Base-by-base conservation (phyloP, 257 asterid genomes). In the Petunia secreta region DNA sequence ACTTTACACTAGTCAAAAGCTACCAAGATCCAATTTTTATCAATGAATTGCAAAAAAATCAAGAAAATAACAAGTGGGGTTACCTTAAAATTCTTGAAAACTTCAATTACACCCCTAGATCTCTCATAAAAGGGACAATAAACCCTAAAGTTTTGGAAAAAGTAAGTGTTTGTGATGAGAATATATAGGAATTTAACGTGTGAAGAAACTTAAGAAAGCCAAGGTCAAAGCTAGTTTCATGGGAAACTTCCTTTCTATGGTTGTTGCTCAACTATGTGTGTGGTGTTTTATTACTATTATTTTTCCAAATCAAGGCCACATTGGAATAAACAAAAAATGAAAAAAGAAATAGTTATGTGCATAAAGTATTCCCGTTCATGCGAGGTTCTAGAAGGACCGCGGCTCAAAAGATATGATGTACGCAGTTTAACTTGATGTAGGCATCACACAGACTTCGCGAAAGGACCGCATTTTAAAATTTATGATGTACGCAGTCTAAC, bases 21-120 rank as follows among this genome's bases (percentile, higher is more conserved):
- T 62, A 78, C 59, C 79, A 84, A 84, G 85, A 52, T 66, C 83
- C 76, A 55, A 84, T 79, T 84, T 71, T 78, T 66, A 8, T 34
- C 79, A 81, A 13, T 60, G 76, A 79, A 63, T 77, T 53, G 65
- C 59, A 50, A 10, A 73, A 4, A 63, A 58, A 60, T 43, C 36
- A 69, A 74, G 75, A 55, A 37, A 25, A 82, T 40, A 65, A 64
- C 74, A 78, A 40, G 68, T 80, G 57, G 82, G 62, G 77, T 79
- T 75, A 63, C 62, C 10, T 41, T 55, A 13, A 46, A 68, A 84
- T 69, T 44, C 34, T 65, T 37, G 75, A 73, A 81, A 78, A 16
- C 41, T 53, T 64, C 39, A 75, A 65, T 34, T 59, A 75, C 38
- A 74, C 74, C 78, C 79, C 13, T 50, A 77, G 81, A 84, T 86